Percentiles rank a stretch among this genome's conserved stretches.
These are phyloP conservation scores for Nicotiana undulata DNA, from an alignment of 257 asterid genomes.

Conservation along the genomic window DNA sequence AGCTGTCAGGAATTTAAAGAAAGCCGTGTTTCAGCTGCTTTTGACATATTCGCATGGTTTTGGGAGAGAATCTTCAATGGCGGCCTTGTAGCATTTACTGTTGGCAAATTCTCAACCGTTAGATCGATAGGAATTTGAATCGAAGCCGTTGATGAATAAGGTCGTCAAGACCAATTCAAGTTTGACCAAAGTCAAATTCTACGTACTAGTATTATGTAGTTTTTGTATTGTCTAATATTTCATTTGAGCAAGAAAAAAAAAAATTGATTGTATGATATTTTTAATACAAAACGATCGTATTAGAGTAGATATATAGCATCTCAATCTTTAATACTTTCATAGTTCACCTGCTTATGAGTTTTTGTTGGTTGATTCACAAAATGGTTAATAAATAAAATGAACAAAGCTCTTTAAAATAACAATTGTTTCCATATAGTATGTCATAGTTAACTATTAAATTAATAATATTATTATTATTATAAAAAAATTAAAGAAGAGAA, in stretches of 20 bases:
- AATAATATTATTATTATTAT: neutral
- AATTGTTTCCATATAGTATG: too few relatives aligned
- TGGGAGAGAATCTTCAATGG: neutral
- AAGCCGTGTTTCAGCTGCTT: constrained; percentile 1
- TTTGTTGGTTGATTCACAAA: too few relatives aligned
- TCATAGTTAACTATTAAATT: neutral
- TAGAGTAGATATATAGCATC: too few relatives aligned
- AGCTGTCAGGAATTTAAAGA: neutral
- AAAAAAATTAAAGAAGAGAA: neutral
- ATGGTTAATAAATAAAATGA: too few relatives aligned
- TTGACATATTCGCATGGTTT: neutral
- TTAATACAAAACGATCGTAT: too few relatives aligned
- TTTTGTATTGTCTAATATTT: too few relatives aligned
- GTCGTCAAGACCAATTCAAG: neutral
- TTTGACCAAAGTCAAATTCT: neutral
- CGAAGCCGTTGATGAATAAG: neutral
- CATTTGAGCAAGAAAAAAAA: too few relatives aligned
- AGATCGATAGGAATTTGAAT: neutral
- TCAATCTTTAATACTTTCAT: too few relatives aligned
- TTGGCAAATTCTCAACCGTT: neutral
- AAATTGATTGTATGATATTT: too few relatives aligned
- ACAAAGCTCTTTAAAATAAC: too few relatives aligned
- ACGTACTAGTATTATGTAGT: too few relatives aligned
- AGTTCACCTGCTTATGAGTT: too few relatives aligned
- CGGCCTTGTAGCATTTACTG: neutral